A percentile compares a stretch with the other conserved stretches of the same genome.
These are phyloP conservation scores for Prunus mume DNA, from an alignment of 306 rosid species.

Conservation along the genomic window DNA sequence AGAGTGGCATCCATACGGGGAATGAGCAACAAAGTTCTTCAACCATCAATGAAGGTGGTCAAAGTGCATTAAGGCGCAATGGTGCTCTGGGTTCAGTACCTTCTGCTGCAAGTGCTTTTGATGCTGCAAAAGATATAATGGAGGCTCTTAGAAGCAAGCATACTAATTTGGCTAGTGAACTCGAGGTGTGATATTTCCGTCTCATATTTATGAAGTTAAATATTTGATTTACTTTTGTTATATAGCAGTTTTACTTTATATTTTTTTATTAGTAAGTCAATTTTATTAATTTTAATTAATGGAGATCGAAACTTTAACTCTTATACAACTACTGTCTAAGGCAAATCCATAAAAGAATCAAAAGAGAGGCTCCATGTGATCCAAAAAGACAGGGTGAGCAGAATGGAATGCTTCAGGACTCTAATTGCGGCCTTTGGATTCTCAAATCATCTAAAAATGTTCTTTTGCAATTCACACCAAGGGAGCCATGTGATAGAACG, in stretches of 20 bases:
- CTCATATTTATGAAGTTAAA: slow-evolving; percentile 15
- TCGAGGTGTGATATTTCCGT: slow-evolving; percentile 57
- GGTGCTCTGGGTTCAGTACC: slow-evolving; percentile 88
- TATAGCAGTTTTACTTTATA: neutral
- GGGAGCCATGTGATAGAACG: too few relatives aligned
- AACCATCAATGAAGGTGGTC: slow-evolving; percentile 72
- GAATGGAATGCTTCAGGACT: too few relatives aligned
- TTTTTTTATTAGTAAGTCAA: neutral
- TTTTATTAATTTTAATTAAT: neutral
- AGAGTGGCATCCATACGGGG: slow-evolving; percentile 67
- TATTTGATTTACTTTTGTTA: neutral
- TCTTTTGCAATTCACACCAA: too few relatives aligned
- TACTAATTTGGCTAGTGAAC: slow-evolving; percentile 94
- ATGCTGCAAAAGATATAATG: slow-evolving; percentile 99
- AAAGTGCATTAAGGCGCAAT: slow-evolving; percentile 76
- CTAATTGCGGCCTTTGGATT: too few relatives aligned
- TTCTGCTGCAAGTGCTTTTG: slow-evolving; percentile 97
- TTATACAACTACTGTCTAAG: too few relatives aligned
- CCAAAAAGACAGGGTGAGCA: neutral
- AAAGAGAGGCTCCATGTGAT: neutral
- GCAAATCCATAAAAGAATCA: neutral
- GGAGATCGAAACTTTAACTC: neutral
- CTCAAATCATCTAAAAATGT: too few relatives aligned
- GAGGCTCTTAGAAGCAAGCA: slow-evolving; percentile 99
- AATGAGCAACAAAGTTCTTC: slow-evolving; percentile 91